Conservation (phyloP, 2,329 filamentous ascomycete species). For the Ophiocordyceps camponoti-saundersi region DNA sequence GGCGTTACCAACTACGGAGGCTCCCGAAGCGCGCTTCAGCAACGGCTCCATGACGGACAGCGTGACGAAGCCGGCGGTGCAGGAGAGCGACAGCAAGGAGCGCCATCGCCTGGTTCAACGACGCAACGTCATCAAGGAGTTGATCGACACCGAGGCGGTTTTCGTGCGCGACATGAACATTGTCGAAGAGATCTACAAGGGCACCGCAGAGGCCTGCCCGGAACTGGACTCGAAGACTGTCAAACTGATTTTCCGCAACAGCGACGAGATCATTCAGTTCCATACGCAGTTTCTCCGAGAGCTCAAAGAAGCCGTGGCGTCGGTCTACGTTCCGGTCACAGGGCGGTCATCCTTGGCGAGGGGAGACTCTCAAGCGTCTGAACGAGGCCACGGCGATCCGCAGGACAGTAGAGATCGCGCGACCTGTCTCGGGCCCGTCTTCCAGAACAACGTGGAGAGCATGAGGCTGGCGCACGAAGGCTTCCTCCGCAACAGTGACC, state of each 20-base stretch:
- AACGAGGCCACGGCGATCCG: constrained; percentile 25
- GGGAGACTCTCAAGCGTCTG: constrained; percentile 22
- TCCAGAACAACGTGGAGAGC: constrained; percentile 37
- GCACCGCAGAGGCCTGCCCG: constrained; percentile 68
- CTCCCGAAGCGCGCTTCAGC: constrained; percentile 20
- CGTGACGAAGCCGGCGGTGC: constrained; percentile 13
- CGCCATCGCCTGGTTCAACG: constrained; percentile 63
- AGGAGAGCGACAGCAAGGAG: constrained; percentile 33
- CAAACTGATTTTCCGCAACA: constrained; percentile 83
- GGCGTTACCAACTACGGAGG: constrained; percentile 20
- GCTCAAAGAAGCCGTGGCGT: constrained; percentile 63
- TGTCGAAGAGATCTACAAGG: constrained; percentile 93
- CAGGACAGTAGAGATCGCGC: constrained; percentile 35
- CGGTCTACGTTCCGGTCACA: constrained; percentile 54
- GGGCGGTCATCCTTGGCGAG: constrained; percentile 23
- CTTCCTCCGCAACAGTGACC: constrained; percentile 46
- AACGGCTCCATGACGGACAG: constrained; percentile 20
- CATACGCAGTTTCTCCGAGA: constrained; percentile 64
- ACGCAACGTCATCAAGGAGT: constrained; percentile 72
- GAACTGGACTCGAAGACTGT: constrained; percentile 70
- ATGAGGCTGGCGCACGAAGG: constrained; percentile 46
- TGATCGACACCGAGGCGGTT: constrained; percentile 80
- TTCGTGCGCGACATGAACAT: constrained; percentile 96
- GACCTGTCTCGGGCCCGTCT: constrained; percentile 34
- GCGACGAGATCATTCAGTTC: constrained; percentile 76